Base-by-base conservation (phyloP, 169 alveolate genomes). In the Cryptosporidium ubiquitum region DNA sequence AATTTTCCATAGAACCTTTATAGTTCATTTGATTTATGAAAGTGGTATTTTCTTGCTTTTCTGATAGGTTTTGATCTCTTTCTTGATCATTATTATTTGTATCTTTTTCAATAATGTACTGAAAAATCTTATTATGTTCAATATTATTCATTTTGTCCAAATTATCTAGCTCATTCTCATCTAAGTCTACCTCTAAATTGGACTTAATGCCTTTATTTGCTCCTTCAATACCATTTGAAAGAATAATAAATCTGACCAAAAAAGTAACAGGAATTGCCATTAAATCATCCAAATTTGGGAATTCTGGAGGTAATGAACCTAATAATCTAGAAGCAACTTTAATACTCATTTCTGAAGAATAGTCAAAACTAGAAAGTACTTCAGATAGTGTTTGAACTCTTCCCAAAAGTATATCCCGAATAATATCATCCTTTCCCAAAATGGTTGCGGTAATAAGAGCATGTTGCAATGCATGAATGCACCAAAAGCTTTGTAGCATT, bases 401-500 rank as follows among this genome's bases (percentile, higher is more conserved):
- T 42, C 79, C 89, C 68, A 79, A 23, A 7, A 79, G 68, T 20
- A 79, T 79, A 49, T 69, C 35, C 10, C 68, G 55, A 23, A 79
- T 79, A 1, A 79, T 20, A 33, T 79, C 75, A 47, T 79, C 73
- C 39, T 66, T 79, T 9, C 89, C 89, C 26, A 79, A 44, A 20
- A 79, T 79, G n/a, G 89, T 47, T 18, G 89, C 89, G 4, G 89
- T 79, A 23, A 79, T 61, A 20, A 79, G 66, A 39, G 79, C 89
- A 49, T 79, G 89, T 23, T 79, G 89, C n/a, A 79, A 29, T 18
- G 75, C 74, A 31, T 79, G 79, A 42, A 79, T 79, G 37, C 89
- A 79, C 89, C 89, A 79, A 64, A 61, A 79, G 69, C 89, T 79
- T 26, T 79, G 89, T 73, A 79, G n/a, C 73, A 79, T 64, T n/a